A percentile compares a stretch with the other conserved stretches of the same genome.
Conservation (phyloP, 2,329 filamentous ascomycete species). For the Colletotrichum sp. region DNA sequence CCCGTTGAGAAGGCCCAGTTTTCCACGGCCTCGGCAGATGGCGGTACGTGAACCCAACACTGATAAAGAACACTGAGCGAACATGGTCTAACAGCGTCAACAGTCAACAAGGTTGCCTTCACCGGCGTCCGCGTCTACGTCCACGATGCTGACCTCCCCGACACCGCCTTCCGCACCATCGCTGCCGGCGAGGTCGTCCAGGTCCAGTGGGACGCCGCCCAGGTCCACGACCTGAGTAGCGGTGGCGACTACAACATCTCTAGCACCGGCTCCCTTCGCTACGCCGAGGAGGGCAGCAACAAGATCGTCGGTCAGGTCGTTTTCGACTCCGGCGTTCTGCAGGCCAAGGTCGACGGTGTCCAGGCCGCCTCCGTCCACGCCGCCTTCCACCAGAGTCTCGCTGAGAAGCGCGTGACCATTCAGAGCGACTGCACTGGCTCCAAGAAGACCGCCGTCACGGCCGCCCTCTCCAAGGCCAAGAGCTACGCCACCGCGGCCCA, state of each 20-base stretch:
- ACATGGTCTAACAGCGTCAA: neutral
- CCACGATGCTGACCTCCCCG: slow-evolving; percentile 39
- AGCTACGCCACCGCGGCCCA: slow-evolving; percentile 55
- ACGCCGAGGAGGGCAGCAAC: slow-evolving; percentile 51
- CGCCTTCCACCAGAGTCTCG: slow-evolving; percentile 48
- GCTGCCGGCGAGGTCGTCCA: slow-evolving; percentile 48
- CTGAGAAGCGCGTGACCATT: slow-evolving; percentile 42
- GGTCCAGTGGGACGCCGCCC: slow-evolving; percentile 53
- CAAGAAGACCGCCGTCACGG: slow-evolving; percentile 34
- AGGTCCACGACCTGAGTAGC: slow-evolving; percentile 49
- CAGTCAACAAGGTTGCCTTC: slow-evolving; percentile 47
- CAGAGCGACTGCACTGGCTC: neutral
- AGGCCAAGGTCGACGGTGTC: slow-evolving; percentile 58
- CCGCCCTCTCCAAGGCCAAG: slow-evolving; percentile 55
- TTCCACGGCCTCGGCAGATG: slow-evolving; percentile 32
- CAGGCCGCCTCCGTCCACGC: slow-evolving; percentile 52
- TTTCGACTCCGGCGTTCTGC: slow-evolving; percentile 61
- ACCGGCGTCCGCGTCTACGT: slow-evolving; percentile 54
- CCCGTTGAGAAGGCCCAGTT: slow-evolving; percentile 54
- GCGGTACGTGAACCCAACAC: slow-evolving; percentile 34
- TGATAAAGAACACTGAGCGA: neutral
- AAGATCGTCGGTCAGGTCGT: slow-evolving; percentile 53
- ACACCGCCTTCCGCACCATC: slow-evolving; percentile 51
- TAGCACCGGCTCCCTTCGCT: slow-evolving; percentile 56
- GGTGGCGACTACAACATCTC: slow-evolving; percentile 58